These are phyloP conservation scores for Purpureocillium lavendulum DNA, from an alignment of 2,329 filamentous ascomycete genomes.

Conservation along the genomic window DNA sequence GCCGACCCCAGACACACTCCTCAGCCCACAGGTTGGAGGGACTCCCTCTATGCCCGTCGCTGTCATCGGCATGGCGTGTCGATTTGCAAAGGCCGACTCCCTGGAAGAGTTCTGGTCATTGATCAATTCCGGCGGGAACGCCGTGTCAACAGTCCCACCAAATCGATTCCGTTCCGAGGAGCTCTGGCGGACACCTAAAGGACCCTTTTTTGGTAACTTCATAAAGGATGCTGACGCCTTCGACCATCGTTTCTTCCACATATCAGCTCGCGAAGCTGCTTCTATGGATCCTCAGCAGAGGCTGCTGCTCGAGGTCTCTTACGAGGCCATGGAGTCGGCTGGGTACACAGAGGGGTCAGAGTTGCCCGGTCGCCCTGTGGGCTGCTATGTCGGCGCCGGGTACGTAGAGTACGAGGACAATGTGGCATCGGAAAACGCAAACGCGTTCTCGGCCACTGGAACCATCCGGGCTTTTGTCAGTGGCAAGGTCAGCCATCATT, in stretches of 20 bases:
- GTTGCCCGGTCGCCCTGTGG: constrained; percentile 6
- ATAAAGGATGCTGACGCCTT: constrained; percentile 9
- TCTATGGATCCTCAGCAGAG: constrained; percentile 25
- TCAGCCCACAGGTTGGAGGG: background rate
- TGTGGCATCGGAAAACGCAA: constrained; percentile 13
- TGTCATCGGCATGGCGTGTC: constrained; percentile 14
- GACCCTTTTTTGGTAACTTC: constrained; percentile 15
- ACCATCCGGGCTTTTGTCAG: constrained; percentile 20
- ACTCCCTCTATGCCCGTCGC: constrained; percentile 7
- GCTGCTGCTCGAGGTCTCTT: constrained; percentile 22
- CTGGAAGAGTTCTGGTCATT: constrained; percentile 14
- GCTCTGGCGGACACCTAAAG: constrained; percentile 5
- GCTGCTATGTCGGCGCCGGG: constrained; percentile 16
- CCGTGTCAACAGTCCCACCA: constrained; percentile 5
- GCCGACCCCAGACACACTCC: background rate
- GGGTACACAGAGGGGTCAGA: constrained; percentile 8
- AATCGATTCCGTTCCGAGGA: constrained; percentile 10
- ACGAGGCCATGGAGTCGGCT: constrained; percentile 19
- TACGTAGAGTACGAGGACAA: constrained; percentile 17
- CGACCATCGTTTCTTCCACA: constrained; percentile 20
- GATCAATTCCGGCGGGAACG: constrained; percentile 7
- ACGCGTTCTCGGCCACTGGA: constrained; percentile 23
- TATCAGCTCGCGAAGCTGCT: constrained; percentile 16
- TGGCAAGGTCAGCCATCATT: constrained; percentile 24
- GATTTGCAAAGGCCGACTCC: constrained; percentile 10